Conservation (phyloP, 2,329 filamentous ascomycete genomes). For the Sporothrix brasiliensis region DNA sequence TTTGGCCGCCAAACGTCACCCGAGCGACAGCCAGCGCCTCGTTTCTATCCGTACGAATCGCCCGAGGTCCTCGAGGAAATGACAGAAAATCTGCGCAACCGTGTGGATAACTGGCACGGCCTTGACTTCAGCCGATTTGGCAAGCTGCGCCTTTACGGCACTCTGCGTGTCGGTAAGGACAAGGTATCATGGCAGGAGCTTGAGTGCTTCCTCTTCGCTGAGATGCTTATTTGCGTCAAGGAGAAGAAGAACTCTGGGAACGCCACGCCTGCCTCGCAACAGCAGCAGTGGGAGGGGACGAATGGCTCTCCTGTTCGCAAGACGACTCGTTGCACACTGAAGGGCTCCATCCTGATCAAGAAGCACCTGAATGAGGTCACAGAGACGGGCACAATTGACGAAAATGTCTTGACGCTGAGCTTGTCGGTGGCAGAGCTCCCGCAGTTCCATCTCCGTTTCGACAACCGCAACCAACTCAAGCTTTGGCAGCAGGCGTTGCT, state of each 20-base stretch:
- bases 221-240: slow-evolving; percentile 99
- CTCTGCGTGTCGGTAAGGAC: slow-evolving; percentile 92
- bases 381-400: slow-evolving; percentile 71
- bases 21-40: slow-evolving; percentile 56
- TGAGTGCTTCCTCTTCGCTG: slow-evolving; percentile 93
- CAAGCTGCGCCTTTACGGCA: slow-evolving; percentile 85
- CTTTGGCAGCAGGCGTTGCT: slow-evolving; percentile 85
- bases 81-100: slow-evolving; percentile 77
- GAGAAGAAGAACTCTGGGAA: slow-evolving; percentile 73
- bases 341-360: slow-evolving; percentile 97
- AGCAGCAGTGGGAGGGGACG: slow-evolving; percentile 68
- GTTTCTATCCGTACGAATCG: slow-evolving; percentile 72
- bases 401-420: slow-evolving; percentile 83
- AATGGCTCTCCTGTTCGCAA: slow-evolving; percentile 57
- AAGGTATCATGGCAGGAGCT: slow-evolving; percentile 96
- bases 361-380: slow-evolving; percentile 90
- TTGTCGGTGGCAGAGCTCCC: slow-evolving; percentile 90
- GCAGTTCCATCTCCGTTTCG: slow-evolving; percentile 90
- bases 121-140: slow-evolving; percentile 93
- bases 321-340: slow-evolving; percentile 79
- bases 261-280: slow-evolving; percentile 40
- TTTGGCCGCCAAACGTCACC: slow-evolving; percentile 64
- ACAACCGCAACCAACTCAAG: slow-evolving; percentile 80
- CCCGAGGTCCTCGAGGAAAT: slow-evolving; percentile 78
- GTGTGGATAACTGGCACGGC: slow-evolving; percentile 99